These are phyloP conservation scores for Xylaria sp. DNA, from an alignment of 2,329 filamentous ascomycete species.

Conservation along the genomic window DNA sequence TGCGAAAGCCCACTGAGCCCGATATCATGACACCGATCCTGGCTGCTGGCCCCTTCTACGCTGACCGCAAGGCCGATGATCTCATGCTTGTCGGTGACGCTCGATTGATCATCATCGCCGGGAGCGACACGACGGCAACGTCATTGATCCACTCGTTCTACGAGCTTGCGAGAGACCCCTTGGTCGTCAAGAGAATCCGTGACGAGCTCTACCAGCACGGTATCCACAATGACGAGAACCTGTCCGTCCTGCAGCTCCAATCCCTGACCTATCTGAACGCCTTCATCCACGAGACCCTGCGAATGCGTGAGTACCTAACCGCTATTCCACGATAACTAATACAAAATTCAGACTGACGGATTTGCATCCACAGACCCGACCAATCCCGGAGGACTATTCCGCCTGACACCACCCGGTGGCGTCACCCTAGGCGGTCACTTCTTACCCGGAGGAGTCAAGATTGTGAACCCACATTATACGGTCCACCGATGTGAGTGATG, in stretches of 20 bases:
- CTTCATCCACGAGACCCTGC: conserved; percentile 20
- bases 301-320: conserved; percentile 14
- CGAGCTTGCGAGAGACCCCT: conserved; percentile 10
- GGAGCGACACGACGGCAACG: conserved; percentile 18
- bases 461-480: conserved; percentile 17
- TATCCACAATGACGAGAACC: conserved; percentile 12
- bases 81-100: conserved; percentile 15
- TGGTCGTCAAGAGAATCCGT: conserved; percentile 7
- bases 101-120: conserved; percentile 17
- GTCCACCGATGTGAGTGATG: conserved; percentile 17
- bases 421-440: conserved; percentile 13
- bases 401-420: conserved; percentile 15
- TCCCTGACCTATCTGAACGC: conserved; percentile 15
- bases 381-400: conserved; percentile 16
- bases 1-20: conserved; percentile 12
- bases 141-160: conserved; percentile 16
- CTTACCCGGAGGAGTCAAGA: conserved; percentile 17
- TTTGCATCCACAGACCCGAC: conserved; percentile 9
- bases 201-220: conserved; percentile 13
- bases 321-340: no score
- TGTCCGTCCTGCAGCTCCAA: conserved; percentile 13
- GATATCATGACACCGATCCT: conserved; percentile 20
- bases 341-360: no score
- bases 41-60: conserved; percentile 15
- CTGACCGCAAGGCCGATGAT: conserved; percentile 13